phyloP scores from a whole-genome alignment of 495 filamentous ascomycete species.

The Annulohypoxylon bovei region DNA sequence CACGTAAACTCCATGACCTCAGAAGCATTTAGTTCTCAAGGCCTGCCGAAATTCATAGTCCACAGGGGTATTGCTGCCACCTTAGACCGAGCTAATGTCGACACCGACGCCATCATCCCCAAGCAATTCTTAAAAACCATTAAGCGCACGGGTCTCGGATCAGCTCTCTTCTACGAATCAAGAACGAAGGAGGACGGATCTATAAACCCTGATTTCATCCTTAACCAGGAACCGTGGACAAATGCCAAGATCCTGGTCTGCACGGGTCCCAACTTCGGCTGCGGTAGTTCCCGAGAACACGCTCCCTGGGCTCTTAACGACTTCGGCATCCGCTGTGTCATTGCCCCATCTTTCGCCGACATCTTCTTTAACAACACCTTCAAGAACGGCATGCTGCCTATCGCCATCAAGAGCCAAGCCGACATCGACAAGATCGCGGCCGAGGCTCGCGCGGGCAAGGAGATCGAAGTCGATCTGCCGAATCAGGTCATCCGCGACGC shows the following conservation, averaged over 20 bases:
- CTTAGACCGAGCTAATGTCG: slow-evolving; percentile 87
- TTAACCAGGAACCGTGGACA: slow-evolving; percentile 91
- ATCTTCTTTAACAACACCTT: slow-evolving; percentile 99
- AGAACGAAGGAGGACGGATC: slow-evolving; percentile 77
- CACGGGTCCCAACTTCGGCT: slow-evolving; percentile 95
- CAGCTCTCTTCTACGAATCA: slow-evolving; percentile 85
- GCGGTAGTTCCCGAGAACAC: slow-evolving; percentile 92
- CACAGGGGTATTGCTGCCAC: slow-evolving; percentile 91
- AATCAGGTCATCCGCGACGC: slow-evolving; percentile 84
- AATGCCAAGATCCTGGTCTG: slow-evolving; percentile 89
- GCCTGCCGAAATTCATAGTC: slow-evolving; percentile 82
- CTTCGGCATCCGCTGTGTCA: slow-evolving; percentile 94
- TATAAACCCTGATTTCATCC: slow-evolving; percentile 82
- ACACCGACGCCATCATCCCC: slow-evolving; percentile 98
- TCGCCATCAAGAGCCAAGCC: slow-evolving; percentile 73
- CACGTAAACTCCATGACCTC: slow-evolving; percentile 67
- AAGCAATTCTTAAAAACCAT: slow-evolving; percentile 99
- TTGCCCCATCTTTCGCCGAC: slow-evolving; percentile 92
- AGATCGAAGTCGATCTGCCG: slow-evolving; percentile 90
- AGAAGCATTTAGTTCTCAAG: slow-evolving; percentile 62
- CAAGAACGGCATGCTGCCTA: slow-evolving; percentile 99
- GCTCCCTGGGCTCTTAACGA: slow-evolving; percentile 97
- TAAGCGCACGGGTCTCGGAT: slow-evolving; percentile 93
- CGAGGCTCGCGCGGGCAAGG: slow-evolving; percentile 82
- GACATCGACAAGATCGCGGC: slow-evolving; percentile 76